Evolutionary conservation across 208 protist genomes (phyloP), one percentile per base, ranked within the genome.

Genomic region (Angomonas ambiguus): DNA sequence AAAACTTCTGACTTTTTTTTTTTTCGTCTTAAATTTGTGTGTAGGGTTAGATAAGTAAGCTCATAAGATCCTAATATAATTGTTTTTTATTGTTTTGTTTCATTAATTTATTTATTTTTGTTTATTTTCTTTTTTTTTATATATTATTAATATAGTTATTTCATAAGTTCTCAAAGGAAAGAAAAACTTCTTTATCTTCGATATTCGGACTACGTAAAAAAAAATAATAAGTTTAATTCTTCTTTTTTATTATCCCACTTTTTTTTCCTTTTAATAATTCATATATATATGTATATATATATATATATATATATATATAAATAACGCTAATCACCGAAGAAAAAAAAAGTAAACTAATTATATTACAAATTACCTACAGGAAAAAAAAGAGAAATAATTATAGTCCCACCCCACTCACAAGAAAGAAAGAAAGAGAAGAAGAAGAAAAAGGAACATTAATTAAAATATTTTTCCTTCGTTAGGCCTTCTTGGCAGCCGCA

Each of bases 401-500:
- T 31, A 22, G 31, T 62, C 57, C n/a, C 8, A 11, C 25, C 20
- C 25, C 59, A 35, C 16, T 42, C 30, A 49, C 20, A 64, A 49
- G 3, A 51, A n/a, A 24, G 68, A 65, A 56, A 42, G 0, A 64
- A 49, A 61, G 35, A 66, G 11, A 41, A 64, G 22, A n/a, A 18
- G 18, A 45, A 45, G 38, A n/a, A 45, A 45, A 45, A 45, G 16
- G 55, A 34, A 18, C 33, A 22, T 70, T 27, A 63, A 32, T 72
- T 53, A 69, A 35, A 35, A 49, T 72, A n/a, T 51, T 30, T 2
- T 67, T 73, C 24, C 48, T 6, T 55, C 24, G 11, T 45, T 45
- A 45, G 11, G 41, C 71, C 60, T 78, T 67, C 67, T 79, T 80
- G 20, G 70, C 69, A 0, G 65, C 71, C 48, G 80, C 72, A 64